Evolutionary conservation across 1,284 basidiomycete species (phyloP).

Genomic region (Marasmius sp.): DNA sequence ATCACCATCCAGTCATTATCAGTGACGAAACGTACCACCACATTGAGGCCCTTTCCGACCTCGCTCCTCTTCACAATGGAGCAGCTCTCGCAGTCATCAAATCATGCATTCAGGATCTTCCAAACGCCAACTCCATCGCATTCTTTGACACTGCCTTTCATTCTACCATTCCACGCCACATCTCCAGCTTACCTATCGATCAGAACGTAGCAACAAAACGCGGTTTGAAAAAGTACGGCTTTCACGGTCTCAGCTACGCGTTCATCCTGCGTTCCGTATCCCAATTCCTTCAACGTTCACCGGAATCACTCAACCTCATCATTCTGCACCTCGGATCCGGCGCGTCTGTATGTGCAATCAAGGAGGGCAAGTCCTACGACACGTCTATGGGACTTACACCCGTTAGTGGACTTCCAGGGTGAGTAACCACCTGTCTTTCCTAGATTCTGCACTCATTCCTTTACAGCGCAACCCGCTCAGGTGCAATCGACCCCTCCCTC

Average conservation of each 20-base stretch:
- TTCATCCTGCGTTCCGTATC: constrained; percentile 67
- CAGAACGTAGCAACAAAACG: constrained; percentile 57
- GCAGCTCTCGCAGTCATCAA: constrained; percentile 61
- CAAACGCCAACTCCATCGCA: constrained; percentile 61
- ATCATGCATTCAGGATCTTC: constrained; percentile 62
- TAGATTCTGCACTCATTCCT: not conserved
- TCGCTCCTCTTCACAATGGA: constrained; percentile 77
- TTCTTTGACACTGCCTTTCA: constrained; percentile 90
- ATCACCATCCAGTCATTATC: constrained; percentile 66
- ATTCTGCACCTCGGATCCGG: constrained; percentile 85
- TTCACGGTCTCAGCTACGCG: constrained; percentile 78
- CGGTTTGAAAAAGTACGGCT: constrained; percentile 84
- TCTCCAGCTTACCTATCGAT: constrained; percentile 78
- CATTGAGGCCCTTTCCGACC: constrained; percentile 74
- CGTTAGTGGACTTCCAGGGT: constrained; percentile 74
- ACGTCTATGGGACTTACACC: constrained; percentile 85
- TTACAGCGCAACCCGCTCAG: constrained; percentile 69
- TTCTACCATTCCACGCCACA: constrained; percentile 67
- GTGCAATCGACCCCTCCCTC: constrained; percentile 79
- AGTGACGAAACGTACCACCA: constrained; percentile 60
- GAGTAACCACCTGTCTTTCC: not conserved
- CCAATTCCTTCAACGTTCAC: constrained; percentile 49
- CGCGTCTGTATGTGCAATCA: constrained; percentile 77
- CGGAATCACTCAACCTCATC: constrained; percentile 61
- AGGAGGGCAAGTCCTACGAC: constrained; percentile 71